Conservation (phyloP, 1,139 yeast genomes). For the Hyphopichia buzzinii region DNA sequence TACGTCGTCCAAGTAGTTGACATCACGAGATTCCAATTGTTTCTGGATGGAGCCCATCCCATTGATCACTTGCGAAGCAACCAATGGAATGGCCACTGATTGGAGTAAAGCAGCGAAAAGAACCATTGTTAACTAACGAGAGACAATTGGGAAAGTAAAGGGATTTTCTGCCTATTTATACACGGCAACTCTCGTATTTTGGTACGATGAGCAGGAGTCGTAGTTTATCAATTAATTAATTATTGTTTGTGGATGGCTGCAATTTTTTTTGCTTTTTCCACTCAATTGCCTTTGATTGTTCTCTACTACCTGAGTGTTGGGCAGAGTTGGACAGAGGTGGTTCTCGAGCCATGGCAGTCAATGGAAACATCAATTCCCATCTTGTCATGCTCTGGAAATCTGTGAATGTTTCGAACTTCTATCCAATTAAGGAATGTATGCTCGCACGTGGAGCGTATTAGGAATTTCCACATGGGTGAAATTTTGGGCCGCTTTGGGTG, state of each 20-base stretch:
- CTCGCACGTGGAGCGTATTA: no score
- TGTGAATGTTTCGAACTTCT: no score
- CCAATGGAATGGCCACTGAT: constrained; percentile 9
- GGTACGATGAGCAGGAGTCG: not conserved
- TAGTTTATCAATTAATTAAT: not conserved
- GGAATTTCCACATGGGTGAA: no score
- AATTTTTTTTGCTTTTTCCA: constrained; percentile 28
- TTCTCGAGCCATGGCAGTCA: no score
- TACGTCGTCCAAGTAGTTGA: constrained; percentile 22
- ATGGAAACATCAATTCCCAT: no score
- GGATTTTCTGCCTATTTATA: not conserved
- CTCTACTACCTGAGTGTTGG: no score
- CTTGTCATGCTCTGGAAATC: no score
- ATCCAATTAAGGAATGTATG: no score
- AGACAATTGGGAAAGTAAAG: not conserved
- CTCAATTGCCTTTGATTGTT: constrained; percentile 29
- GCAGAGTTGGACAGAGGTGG: no score
- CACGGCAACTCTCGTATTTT: no score
- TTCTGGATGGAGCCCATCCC: constrained; percentile 18
- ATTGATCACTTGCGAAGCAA: constrained; percentile 16
- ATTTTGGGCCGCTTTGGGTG: no score
- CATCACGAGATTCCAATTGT: constrained; percentile 16
- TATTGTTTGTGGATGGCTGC: not conserved
- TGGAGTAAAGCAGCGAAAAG: constrained; percentile 10
- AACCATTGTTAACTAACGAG: not conserved